A percentile compares a stretch with the other conserved stretches of the same genome.
Conservation (phyloP, 106 monocot species). For the Dendrobium chrysotoxum region DNA sequence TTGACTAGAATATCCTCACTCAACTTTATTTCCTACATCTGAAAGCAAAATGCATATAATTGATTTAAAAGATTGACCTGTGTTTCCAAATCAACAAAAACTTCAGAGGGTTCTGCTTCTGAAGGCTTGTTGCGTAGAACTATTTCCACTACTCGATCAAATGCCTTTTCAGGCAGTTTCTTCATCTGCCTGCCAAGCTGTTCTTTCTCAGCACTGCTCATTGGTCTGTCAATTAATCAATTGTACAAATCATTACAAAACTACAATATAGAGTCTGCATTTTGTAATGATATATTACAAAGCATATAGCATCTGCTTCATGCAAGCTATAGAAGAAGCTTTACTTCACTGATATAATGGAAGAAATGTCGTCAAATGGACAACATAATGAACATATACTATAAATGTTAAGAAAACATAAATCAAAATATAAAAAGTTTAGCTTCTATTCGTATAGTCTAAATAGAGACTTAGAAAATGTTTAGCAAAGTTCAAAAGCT, state of each 20-base stretch:
- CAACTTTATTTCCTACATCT: no score
- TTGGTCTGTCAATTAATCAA: conserved; percentile 21
- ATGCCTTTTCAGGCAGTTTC: conserved; percentile 41
- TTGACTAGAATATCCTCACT: no score
- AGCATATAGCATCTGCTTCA: neutral
- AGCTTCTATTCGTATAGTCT: no score
- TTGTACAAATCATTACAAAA: neutral
- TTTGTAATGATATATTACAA: neutral
- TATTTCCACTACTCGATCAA: conserved; percentile 37
- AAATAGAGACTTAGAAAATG: no score
- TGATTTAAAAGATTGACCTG: conserved; percentile 11
- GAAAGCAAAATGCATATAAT: no score
- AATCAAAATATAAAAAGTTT: neutral
- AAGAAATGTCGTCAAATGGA: neutral
- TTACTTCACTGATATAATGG: neutral
- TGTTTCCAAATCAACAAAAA: conserved; percentile 32
- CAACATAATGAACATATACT: neutral
- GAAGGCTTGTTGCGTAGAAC: conserved; percentile 10
- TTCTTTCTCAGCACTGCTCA: conserved; percentile 44
- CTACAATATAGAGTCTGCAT: neutral
- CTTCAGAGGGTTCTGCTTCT: conserved; percentile 7
- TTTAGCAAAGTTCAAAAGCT: no score
- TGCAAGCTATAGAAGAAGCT: neutral
- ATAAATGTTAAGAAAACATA: neutral
- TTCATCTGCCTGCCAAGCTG: conserved; percentile 35